Evolutionary conservation across 495 filamentous ascomycete genomes (phyloP), one percentile per base, ranked within the genome.

Genomic region (Lichina pygmaea): DNA sequence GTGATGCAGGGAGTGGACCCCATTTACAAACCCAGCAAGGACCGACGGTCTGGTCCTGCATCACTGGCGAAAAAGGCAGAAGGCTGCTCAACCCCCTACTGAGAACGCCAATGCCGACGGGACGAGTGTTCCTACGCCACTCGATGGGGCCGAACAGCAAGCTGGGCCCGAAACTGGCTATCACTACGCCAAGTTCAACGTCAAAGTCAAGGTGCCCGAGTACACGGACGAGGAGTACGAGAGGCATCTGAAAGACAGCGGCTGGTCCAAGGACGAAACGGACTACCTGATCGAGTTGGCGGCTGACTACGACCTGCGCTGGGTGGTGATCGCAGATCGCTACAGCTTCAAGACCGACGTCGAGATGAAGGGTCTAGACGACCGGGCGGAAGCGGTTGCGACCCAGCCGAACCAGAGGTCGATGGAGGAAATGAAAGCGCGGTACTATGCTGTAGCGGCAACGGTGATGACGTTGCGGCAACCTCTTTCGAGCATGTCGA

Each of bases 211-310:
- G 2, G 63, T 78, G 24, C 84, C 86, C 4, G 62, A 71, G 43
- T 94, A 93, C 56, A 78, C 71, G 38, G 79, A 89, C 41, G 82
- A 81, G 41, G 77, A 91, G 54, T 97, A 97, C 58, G 74, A 77
- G 43, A 60, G 68, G 44, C 71, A 81, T 51, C 57, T 97, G 39
- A 69, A 71, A 51, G 77, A 64, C 52, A 62, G 69, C 32, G 72
- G 85, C 46, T 97, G 89, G 89, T 73, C 79, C 15, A 79, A 77
- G 49, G 78, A 85, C 44, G 89, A 97, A 58, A 95, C 89, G 6
- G 84, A 93, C 53, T 93, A 93, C 54, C 60, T 97, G 48, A 64
- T 94, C 55, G 60, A 72, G 30, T 53, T 86, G 30, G 78, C 67
- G 9, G 64, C 67, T 41, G 75, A 86, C 10, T 92, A 73, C 52